A percentile compares a stretch with the other conserved stretches of the same genome.
These are phyloP conservation scores for Darksidea phi DNA, from an alignment of 495 filamentous ascomycete species.

Conservation along the genomic window DNA sequence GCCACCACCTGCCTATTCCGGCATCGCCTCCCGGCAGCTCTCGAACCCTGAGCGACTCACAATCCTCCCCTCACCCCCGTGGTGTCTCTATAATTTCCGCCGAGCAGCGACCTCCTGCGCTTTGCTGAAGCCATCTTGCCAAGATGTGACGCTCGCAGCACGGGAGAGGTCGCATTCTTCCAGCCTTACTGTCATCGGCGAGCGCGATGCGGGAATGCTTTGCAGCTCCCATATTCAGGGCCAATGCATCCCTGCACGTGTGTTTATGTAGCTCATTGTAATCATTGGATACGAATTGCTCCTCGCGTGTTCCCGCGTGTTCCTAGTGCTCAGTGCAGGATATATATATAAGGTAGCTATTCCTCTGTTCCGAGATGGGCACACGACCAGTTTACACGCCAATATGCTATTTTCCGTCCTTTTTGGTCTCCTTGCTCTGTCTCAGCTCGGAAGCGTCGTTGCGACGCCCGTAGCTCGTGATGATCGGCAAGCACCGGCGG, in stretches of 20 bases:
- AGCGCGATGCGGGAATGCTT: neutral
- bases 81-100: neutral
- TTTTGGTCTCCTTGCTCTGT: neutral
- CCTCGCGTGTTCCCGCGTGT: neutral
- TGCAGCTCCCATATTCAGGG: neutral
- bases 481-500: slow-evolving; percentile 18
- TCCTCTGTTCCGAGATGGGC: slow-evolving; percentile 4
- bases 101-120: neutral
- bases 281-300: neutral
- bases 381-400: slow-evolving; percentile 10
- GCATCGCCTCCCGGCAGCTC: too few relatives aligned
- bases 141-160: neutral
- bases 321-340: neutral
- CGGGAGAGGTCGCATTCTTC: neutral
- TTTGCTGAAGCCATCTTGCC: neutral
- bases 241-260: slow-evolving; percentile 19
- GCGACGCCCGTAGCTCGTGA: slow-evolving; percentile 5
- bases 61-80: slow-evolving; percentile 3
- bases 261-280: neutral
- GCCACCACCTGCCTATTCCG: too few relatives aligned
- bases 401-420: slow-evolving; percentile 8
- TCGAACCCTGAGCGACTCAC: slow-evolving; percentile 4
- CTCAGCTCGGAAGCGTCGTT: slow-evolving; percentile 5
- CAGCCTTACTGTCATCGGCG: too few relatives aligned
- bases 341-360: slow-evolving; percentile 12